Evolutionary conservation across 495 filamentous ascomycete species (phyloP).

Genomic region (Jackrogersella multiformis): DNA sequence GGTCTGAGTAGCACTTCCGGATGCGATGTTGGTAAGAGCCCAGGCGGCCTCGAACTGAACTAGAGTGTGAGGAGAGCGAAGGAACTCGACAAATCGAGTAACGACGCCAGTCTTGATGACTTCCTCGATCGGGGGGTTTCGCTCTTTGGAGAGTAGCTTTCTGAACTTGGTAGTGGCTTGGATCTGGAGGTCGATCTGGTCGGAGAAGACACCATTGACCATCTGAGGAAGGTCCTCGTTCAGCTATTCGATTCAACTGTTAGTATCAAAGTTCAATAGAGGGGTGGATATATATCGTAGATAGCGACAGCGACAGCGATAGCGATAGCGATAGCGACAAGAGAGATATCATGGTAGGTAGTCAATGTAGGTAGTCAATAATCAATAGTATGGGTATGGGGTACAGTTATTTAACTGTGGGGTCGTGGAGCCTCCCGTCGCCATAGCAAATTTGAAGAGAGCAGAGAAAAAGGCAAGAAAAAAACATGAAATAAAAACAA

Average conservation of each 20-base stretch:
- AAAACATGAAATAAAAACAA: conserved; percentile 24
- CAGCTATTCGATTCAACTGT: conserved; percentile 66
- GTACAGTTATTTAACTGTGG: conserved; percentile 12
- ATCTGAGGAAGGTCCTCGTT: conserved; percentile 98
- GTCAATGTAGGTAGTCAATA: neutral
- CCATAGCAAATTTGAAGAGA: conserved; percentile 12
- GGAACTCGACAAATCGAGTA: conserved; percentile 96
- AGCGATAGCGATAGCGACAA: neutral
- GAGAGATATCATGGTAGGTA: conserved; percentile 3
- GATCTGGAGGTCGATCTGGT: conserved; percentile 97
- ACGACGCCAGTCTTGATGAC: conserved; percentile 99
- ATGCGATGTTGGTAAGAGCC: conserved; percentile 99
- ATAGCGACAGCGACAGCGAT: neutral
- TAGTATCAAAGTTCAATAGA: conserved; percentile 44
- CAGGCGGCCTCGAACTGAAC: conserved; percentile 99
- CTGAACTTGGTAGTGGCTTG: conserved; percentile 99
- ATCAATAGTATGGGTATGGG: conserved; percentile 8
- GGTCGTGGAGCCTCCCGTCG: conserved; percentile 22
- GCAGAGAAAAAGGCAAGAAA: conserved; percentile 6
- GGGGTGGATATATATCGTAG: conserved; percentile 5
- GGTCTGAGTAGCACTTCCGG: conserved; percentile 94
- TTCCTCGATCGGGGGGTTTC: conserved; percentile 98
- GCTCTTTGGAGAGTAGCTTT: conserved; percentile 97
- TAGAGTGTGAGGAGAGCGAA: conserved; percentile 95
- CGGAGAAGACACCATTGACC: conserved; percentile 97